Evolutionary conservation across 768 basidiomycete genomes (phyloP), one percentile per base, ranked within the genome.

Genomic region (Chiua virens): DNA sequence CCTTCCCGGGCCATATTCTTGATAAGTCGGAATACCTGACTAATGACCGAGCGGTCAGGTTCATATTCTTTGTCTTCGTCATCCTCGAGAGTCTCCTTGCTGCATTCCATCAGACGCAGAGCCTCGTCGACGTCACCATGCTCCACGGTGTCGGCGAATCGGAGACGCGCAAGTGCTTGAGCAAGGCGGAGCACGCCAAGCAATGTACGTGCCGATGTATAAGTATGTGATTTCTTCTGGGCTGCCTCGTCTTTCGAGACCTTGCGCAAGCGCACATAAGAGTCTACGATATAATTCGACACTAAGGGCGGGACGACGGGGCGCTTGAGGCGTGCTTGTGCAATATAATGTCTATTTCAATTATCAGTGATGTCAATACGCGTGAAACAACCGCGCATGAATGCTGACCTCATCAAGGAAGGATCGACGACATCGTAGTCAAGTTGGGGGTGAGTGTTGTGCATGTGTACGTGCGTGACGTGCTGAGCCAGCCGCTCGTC

Each of bases 401-500:
- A 35, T 13, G 4, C 78, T 49, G 50, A 94, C 92, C 93, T 85
- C 86, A 99, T 93, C 53, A 95, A 73, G 17, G 79, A 75, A 9
- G 96, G 93, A 38, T 92, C 86, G 32, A 98, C 79, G 35, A 92
- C 82, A 40, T 96, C 93, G 61, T 82, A 75, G 40, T 89, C 88
- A 38, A 96, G 78, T 46, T 84, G 81, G 4, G 97, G 97, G 62
- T 98, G 96, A 13, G 76, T 76, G 53, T 88, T 93, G 72, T 92
- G 80, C 97, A 98, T 98, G 68, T 99, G 97, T 21, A 99, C 97
- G 64, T 94, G 87, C 1, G 97, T 97, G 59, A 99, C 93, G 72
- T 99, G 97, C 67, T 94, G 87, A 14, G 97, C 97, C 6, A 99
- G 79, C 44, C 94, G 80, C 65, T 98, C 96, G 62, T 99, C 97